Evolutionary conservation across 768 basidiomycete species (phyloP).

Genomic region (Leccinum barrowsii): DNA sequence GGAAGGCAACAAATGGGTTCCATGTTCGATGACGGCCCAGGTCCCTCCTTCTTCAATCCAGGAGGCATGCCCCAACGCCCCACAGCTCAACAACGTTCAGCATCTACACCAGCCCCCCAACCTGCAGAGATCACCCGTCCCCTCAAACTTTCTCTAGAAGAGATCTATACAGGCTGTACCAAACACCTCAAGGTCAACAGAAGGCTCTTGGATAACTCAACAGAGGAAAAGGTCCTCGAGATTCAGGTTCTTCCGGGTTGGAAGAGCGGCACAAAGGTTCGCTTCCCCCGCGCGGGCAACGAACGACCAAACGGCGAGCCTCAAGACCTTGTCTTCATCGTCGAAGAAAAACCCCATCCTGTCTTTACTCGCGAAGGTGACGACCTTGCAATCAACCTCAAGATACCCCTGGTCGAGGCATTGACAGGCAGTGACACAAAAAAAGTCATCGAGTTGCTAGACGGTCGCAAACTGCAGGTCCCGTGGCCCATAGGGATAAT

Average conservation of each 20-base stretch:
- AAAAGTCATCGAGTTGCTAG: constrained; percentile 63
- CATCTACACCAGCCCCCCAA: constrained; percentile 30
- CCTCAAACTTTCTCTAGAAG: constrained; percentile 80
- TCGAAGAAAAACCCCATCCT: constrained; percentile 91
- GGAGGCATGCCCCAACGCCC: constrained; percentile 56
- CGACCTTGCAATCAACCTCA: constrained; percentile 60
- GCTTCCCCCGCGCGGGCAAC: constrained; percentile 85
- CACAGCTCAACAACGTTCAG: constrained; percentile 22
- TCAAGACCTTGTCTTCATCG: constrained; percentile 92
- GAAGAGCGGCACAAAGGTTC: constrained; percentile 95
- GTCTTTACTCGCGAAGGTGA: constrained; percentile 77
- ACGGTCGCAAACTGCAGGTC: constrained; percentile 75
- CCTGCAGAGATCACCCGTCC: constrained; percentile 71
- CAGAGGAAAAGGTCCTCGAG: constrained; percentile 85
- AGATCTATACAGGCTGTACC: constrained; percentile 78
- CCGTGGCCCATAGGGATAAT: constrained; percentile 62
- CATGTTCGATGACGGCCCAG: constrained; percentile 40
- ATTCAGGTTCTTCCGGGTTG: constrained; percentile 83
- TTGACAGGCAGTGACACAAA: constrained; percentile 58
- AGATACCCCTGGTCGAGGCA: constrained; percentile 80
- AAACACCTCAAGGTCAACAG: constrained; percentile 90
- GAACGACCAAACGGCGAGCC: constrained; percentile 63
- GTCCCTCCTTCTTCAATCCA: constrained; percentile 40
- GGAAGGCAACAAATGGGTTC: constrained; percentile 29
- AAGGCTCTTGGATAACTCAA: constrained; percentile 61